These are phyloP conservation scores for Trifolium fragiferum DNA, from an alignment of 306 rosid genomes.

Conservation along the genomic window DNA sequence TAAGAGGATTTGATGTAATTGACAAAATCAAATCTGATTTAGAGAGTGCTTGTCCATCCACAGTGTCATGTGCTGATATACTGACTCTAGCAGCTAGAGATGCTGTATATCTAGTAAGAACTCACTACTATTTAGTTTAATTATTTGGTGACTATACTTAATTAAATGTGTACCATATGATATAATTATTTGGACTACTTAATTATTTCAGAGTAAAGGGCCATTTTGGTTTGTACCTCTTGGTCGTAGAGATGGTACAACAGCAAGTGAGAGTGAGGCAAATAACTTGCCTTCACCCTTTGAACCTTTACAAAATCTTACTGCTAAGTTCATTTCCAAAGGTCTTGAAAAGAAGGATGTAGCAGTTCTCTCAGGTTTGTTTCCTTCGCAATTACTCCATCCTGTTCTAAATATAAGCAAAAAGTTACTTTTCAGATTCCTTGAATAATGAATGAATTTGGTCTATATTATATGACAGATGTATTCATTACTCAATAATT, in stretches of 20 bases:
- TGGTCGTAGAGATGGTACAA: constrained; percentile 85
- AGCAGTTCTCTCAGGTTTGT: constrained; percentile 80
- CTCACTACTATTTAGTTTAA: not conserved
- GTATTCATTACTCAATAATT: too few species aligned
- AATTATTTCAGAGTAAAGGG: constrained; percentile 62
- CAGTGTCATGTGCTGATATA: constrained; percentile 87
- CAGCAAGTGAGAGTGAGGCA: constrained; percentile 66
- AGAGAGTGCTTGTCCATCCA: constrained; percentile 80
- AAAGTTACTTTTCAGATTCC: too few species aligned
- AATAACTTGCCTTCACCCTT: constrained; percentile 79
- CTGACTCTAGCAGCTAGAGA: constrained; percentile 82
- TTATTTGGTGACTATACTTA: not conserved
- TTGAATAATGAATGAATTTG: too few species aligned
- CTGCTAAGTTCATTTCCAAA: constrained; percentile 66
- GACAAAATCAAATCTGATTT: constrained; percentile 72
- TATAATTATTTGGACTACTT: not conserved
- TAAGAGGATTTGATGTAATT: constrained; percentile 84
- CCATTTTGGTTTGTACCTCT: constrained; percentile 73
- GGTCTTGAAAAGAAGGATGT: constrained; percentile 77
- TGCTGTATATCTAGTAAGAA: constrained; percentile 75
- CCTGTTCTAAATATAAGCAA: too few species aligned
- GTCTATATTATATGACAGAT: too few species aligned
- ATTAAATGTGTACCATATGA: not conserved
- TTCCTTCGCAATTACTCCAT: not conserved
- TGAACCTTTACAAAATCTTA: constrained; percentile 69